Evolutionary conservation across 1,284 basidiomycete genomes (phyloP), one percentile per base, ranked within the genome.

Genomic region (Caloboletus inedulis): DNA sequence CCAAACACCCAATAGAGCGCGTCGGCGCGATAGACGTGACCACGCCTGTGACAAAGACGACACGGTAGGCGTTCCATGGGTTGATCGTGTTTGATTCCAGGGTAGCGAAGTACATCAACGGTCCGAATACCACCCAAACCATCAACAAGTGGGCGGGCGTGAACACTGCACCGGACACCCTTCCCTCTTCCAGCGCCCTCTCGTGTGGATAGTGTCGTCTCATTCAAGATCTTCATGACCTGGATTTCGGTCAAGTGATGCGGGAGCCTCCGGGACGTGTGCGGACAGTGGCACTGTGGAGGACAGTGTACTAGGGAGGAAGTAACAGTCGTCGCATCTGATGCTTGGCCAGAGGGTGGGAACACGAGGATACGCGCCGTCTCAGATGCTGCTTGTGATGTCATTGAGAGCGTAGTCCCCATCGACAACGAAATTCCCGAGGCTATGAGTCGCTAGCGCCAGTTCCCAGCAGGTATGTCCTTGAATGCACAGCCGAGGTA

Each of bases 1-100:
- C 43, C 55, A 27, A 56, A 53, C 3, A 57, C n/a, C 46, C 35
- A 58, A 19, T 58, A 58, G 2, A 58, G 55, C 2, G 54, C 58
- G 36, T 60, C 49, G 0, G 45, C 49, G 2, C 49, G 57, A 39
- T 54, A 53, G 7, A 46, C 58, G 0, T 7, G 54, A 12, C 43
- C 42, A 1, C 7, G 42, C 57, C 43, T 2, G 19, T 29, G 4
- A 40, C 36, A n/a, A 58, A 61, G 3, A 49, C 4, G 7, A 27
- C 43, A 19, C 41, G 44, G 27, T 57, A 57, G 8, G 42, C 41
- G 16, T 58, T 33, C 34, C 43, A 39, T 1, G 25, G 21, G 18
- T 52, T 52, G n/a, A 54, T 46, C 46, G 39, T 48, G 16, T 46
- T 46, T 1, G 46, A 40, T 13, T 33, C 58, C 10, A 58, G 37